phyloP scores from a whole-genome alignment of 345 rosid species.

The Heritiera littoralis region DNA sequence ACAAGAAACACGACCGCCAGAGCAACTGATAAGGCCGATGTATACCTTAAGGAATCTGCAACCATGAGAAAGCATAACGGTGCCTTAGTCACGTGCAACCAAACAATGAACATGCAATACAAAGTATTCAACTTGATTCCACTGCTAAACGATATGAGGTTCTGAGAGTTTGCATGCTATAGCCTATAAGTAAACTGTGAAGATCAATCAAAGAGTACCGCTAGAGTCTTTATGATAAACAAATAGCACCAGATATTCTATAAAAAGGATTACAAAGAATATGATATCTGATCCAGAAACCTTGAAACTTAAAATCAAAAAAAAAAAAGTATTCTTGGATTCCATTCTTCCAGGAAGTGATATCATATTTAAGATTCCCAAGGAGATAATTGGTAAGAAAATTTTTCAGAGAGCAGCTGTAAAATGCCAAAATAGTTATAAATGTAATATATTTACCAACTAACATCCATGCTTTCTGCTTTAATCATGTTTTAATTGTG shows the following conservation, averaged over 20 bases:
- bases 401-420: not conserved
- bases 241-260: not conserved
- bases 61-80: slow-evolving; percentile 22
- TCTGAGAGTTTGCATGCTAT: not conserved
- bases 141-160: not conserved
- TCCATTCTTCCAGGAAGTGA: not conserved
- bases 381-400: not conserved
- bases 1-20: slow-evolving; percentile 82
- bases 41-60: slow-evolving; percentile 88
- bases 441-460: not conserved
- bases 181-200: no score
- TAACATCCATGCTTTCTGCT: not conserved
- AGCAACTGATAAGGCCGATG: slow-evolving; percentile 83
- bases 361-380: not conserved
- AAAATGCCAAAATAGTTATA: not conserved
- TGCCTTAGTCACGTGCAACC: not conserved
- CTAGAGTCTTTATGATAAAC: not conserved
- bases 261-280: no score
- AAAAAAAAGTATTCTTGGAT: not conserved
- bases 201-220: not conserved
- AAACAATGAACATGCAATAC: not conserved
- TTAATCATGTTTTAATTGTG: not conserved
- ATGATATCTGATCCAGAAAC: not conserved
- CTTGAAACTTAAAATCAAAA: not conserved
- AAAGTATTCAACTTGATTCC: not conserved